phyloP scores from a whole-genome alignment of 139 green algal species.

The Yamagishiella unicocca region DNA sequence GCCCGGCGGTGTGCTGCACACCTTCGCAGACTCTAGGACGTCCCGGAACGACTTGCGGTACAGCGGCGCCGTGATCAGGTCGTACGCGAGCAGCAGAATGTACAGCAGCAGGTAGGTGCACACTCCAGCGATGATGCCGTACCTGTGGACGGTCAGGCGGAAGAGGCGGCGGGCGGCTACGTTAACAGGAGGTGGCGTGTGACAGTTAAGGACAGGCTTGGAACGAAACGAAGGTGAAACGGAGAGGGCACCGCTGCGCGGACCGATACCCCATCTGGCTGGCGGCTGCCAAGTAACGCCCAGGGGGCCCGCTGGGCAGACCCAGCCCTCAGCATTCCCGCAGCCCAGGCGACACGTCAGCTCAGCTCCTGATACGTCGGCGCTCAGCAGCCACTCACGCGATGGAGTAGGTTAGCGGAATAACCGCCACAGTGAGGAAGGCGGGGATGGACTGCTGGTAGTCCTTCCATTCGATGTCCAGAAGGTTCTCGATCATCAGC shows the following conservation, averaged over 20 bases:
- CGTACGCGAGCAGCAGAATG: slow-evolving; percentile 37
- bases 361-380: background rate
- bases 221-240: no score
- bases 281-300: no score
- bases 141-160: slow-evolving; percentile 46
- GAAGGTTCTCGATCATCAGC: slow-evolving; percentile 72
- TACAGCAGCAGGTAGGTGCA: slow-evolving; percentile 72
- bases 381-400: slow-evolving; percentile 16
- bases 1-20: no score
- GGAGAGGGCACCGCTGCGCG: no score
- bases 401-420: slow-evolving; percentile 55
- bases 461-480: slow-evolving; percentile 67
- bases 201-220: no score
- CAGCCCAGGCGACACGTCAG: no score
- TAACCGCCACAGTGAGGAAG: slow-evolving; percentile 54
- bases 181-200: no score
- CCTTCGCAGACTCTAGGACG: slow-evolving; percentile 24
- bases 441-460: slow-evolving; percentile 38
- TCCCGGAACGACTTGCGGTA: background rate
- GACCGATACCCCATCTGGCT: no score
- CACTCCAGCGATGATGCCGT: slow-evolving; percentile 80
- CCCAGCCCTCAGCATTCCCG: no score
- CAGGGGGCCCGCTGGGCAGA: no score
- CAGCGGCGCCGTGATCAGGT: slow-evolving; percentile 11
- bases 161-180: no score